Conservation (phyloP, 495 filamentous ascomycete genomes). For the Penicillium maclennaniae region DNA sequence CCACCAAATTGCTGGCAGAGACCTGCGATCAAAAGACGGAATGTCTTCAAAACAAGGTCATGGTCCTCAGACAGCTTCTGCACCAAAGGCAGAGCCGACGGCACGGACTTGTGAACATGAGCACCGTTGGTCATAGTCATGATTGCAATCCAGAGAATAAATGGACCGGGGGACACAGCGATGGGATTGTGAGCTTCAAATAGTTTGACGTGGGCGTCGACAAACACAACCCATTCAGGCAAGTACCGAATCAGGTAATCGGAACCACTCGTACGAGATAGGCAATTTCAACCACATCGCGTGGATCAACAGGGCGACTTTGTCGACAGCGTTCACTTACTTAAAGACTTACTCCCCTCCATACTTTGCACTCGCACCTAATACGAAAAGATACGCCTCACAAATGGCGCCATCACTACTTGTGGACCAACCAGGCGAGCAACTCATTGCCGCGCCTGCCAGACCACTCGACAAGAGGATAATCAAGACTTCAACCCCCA, state of each 20-base stretch:
- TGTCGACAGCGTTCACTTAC: conserved; percentile 1
- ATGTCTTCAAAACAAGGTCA: conserved; percentile 48
- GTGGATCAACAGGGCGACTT: background rate
- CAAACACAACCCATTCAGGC: conserved; percentile 10
- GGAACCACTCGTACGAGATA: background rate
- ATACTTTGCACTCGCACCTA: background rate
- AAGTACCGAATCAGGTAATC: conserved; percentile 7
- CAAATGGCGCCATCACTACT: conserved; percentile 17
- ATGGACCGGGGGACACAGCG: background rate
- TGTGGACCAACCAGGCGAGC: conserved; percentile 5
- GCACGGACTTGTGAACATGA: conserved; percentile 15
- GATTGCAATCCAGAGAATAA: background rate
- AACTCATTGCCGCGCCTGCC: conserved; percentile 1
- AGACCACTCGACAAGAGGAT: conserved; percentile 7
- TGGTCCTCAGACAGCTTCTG: conserved; percentile 31
- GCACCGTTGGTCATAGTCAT: conserved; percentile 17
- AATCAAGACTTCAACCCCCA: conserved; percentile 31
- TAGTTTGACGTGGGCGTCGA: conserved; percentile 2
- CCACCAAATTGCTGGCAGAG: conserved; percentile 57
- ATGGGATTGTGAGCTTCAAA: conserved; percentile 4
- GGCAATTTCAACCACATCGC: conserved; percentile 1
- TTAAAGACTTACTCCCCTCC: conserved; percentile 5
- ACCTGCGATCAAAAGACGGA: conserved; percentile 54
- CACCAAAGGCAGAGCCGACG: conserved; percentile 20
- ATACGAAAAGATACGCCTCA: background rate